Evolutionary conservation across 116 monocot species (phyloP), one percentile per base, ranked within the genome.

Genomic region (Trichopus zeylanicus): DNA sequence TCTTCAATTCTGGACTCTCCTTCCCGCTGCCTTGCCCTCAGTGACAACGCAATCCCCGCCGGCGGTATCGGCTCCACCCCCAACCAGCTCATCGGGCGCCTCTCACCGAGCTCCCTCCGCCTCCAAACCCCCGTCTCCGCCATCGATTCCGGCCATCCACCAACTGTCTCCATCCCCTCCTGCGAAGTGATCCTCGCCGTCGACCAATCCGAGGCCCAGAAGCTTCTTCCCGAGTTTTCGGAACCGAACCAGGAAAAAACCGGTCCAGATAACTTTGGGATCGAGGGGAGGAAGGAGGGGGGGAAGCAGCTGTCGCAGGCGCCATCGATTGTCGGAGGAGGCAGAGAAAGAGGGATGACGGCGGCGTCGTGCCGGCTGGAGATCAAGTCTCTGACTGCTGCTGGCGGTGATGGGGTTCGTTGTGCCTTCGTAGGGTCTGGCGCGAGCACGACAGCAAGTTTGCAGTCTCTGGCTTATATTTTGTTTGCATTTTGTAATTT

Each of bases 21-120:
- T 89, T 86, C 90, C 71, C 83, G 89, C 59, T 72, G 78, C 61
- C 84, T 95, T 32, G 89, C 95, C 4, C 62, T 78, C 28, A 87
- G 95, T 10, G 87, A 95, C 49, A 95, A 95, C 66, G 49, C 74
- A 22, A 78, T 95, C 48, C 95, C 95, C 38, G 72, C 86, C 25
- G 67, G 22, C 20, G 95, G 95, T 47, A 95, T 95, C 53, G 81
- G 51, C 29, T 80, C 86, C 34, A 81, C 90, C 15, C 73, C 95
- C 7, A 59, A 57, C 30, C 95, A 90, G 73, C 67, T 95, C 35
- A 80, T 81, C 22, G 23, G 31, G 20, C 71, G 56, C 19, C 71
- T 95, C 1, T 86, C 84, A 0, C 21, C 53, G 0, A 46, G 29
- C 26, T 66, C 81, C 34, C 34, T 90, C 23, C 86, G 78, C 11